A percentile compares a stretch with the other conserved stretches of the same genome.
Conservation (phyloP, 805 yeast species). For the Metschnikowia baotianmanensis region DNA sequence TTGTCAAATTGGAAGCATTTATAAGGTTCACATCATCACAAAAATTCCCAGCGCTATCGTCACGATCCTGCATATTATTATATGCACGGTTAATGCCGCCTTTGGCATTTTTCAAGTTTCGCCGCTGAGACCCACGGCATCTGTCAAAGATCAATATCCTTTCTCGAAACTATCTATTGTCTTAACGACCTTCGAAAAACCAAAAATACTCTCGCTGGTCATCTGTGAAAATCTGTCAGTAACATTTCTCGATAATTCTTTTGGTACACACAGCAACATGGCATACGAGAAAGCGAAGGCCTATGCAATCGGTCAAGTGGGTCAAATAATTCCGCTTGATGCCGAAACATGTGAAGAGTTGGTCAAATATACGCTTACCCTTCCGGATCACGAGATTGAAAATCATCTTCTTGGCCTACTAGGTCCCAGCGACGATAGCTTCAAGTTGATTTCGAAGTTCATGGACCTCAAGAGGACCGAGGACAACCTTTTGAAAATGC, state of each 20-base stretch:
- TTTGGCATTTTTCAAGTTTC: no score
- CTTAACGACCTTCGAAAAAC: no score
- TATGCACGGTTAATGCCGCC: no score
- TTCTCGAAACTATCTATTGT: background rate
- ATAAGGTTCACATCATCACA: background rate
- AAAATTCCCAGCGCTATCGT: background rate
- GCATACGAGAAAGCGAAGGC: slow-evolving; percentile 22
- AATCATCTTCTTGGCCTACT: slow-evolving; percentile 53
- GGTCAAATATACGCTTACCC: slow-evolving; percentile 49
- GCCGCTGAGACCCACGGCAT: no score
- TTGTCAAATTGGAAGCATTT: background rate
- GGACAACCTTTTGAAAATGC: slow-evolving; percentile 12
- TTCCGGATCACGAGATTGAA: slow-evolving; percentile 48
- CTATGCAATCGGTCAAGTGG: slow-evolving; percentile 28
- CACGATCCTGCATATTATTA: no score
- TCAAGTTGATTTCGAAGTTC: slow-evolving; percentile 47
- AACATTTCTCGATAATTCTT: background rate
- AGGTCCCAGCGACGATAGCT: slow-evolving; percentile 56
- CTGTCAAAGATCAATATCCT: background rate
- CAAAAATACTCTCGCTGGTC: no score
- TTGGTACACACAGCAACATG: slow-evolving; percentile 7
- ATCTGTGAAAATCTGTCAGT: no score
- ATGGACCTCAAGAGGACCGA: slow-evolving; percentile 37
- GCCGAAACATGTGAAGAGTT: slow-evolving; percentile 53
- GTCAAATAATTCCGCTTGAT: slow-evolving; percentile 54